Conservation (phyloP, 1,284 basidiomycete genomes). For the Naganishia cerealis region DNA sequence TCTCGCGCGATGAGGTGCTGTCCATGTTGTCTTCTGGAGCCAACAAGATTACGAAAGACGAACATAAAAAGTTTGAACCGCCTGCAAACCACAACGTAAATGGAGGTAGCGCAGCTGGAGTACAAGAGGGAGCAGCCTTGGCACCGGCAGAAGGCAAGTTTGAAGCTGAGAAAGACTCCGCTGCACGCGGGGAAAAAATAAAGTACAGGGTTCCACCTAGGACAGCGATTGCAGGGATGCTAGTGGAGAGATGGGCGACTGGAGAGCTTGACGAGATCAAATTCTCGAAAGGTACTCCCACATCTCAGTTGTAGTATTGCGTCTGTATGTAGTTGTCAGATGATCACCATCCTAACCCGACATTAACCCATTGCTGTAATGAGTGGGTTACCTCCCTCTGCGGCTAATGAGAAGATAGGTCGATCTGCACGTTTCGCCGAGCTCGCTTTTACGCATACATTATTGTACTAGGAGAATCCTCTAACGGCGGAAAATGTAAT, state of each 20-base stretch:
- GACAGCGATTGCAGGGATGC: slow-evolving; percentile 69
- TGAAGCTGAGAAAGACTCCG: slow-evolving; percentile 34
- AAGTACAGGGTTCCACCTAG: slow-evolving; percentile 65
- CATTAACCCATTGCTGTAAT: no score
- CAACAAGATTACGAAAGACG: slow-evolving; percentile 61
- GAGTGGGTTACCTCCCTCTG: no score
- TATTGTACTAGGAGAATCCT: no score
- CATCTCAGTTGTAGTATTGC: slow-evolving; percentile 10
- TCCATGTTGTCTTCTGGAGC: slow-evolving; percentile 59
- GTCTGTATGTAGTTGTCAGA: no score
- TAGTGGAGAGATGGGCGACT: slow-evolving; percentile 55
- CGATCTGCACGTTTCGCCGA: no score
- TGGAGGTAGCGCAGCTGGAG: slow-evolving; percentile 27
- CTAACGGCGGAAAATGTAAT: no score
- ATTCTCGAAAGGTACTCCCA: not conserved
- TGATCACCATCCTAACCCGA: no score
- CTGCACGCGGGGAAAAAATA: slow-evolving; percentile 41
- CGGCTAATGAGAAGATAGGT: no score
- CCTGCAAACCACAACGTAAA: slow-evolving; percentile 42
- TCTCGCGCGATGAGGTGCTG: slow-evolving; percentile 70
- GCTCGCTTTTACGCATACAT: no score
- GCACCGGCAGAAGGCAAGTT: slow-evolving; percentile 45
- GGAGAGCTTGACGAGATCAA: slow-evolving; percentile 31
- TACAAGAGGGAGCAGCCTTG: slow-evolving; percentile 40
- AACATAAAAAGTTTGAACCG: slow-evolving; percentile 63